These are phyloP conservation scores for Urtica urens DNA, from an alignment of 306 rosid genomes.

Conservation along the genomic window DNA sequence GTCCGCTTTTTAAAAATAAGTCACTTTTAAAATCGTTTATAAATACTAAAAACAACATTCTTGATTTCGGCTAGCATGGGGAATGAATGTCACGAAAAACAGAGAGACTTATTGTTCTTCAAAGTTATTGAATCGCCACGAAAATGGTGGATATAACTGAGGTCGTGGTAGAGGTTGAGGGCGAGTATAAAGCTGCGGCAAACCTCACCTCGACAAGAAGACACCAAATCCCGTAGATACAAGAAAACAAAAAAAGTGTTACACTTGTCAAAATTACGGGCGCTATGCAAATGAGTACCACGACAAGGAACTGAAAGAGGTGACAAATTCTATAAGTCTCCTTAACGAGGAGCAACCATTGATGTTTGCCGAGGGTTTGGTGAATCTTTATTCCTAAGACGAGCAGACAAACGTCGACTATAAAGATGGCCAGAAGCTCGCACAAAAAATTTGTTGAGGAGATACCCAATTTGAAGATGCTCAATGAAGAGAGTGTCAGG, in stretches of 20 bases:
- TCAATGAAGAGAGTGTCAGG: background rate
- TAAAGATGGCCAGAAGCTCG: background rate
- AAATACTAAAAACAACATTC: too few relatives aligned
- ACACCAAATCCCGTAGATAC: background rate
- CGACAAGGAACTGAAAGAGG: background rate
- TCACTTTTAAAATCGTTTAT: too few relatives aligned
- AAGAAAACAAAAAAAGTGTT: background rate
- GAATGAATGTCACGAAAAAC: too few relatives aligned
- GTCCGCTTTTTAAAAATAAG: too few relatives aligned
- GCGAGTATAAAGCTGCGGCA: background rate
- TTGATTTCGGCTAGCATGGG: too few relatives aligned
- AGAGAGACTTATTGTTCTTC: too few relatives aligned
- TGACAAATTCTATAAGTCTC: background rate
- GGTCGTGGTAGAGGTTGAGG: background rate
- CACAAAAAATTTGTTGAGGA: background rate
- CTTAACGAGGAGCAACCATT: background rate
- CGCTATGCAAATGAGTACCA: background rate
- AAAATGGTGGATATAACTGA: background rate
- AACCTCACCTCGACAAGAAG: background rate
- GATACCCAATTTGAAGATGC: background rate
- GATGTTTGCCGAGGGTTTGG: background rate
- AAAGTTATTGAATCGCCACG: background rate
- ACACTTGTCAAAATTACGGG: background rate
- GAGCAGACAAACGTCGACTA: background rate
- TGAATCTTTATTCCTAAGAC: background rate